Base-by-base conservation (phyloP, 2,329 filamentous ascomycete genomes). In the Aureobasidium musti region DNA sequence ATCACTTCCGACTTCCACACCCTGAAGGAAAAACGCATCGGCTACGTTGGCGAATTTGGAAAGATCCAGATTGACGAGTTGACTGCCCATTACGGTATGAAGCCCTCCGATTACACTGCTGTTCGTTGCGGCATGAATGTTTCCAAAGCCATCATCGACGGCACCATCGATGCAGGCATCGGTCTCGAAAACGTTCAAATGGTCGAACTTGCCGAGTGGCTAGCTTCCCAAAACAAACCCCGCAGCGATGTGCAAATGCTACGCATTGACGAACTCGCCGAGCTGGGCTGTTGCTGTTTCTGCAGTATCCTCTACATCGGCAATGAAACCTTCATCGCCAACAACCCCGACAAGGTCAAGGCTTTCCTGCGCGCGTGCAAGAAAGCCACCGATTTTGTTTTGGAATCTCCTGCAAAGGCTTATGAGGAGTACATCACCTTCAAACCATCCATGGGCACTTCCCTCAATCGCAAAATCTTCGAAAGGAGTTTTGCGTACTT, bases 51-150 rank as follows among this genome's bases (percentile, higher is more conserved):
- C 72, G 90, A 92, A 76, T 92, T 92, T 70, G 90, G 90, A 78
- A 92, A 87, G 84, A 91, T 92, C 75, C 89, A 92, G 79, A 91
- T 92, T 71, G 90, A 92, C 75, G 90, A 92, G 75, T 84, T 92
- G 69, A 92, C 89, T 57, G 87, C 87, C 53, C 86, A 92, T 82
- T 91, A 91, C 75, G 89, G 88, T 74, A 91, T 92, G 86, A 83
- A 84, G 1, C 86, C 89, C 0, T 78, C 81, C 6, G 89, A 92
- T 79, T 92, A 92, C 82, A 90, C 87, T 0, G 89, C 89, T 41
- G 83, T 92, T 8, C 88, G 90, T 67, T 92, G 89, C 75, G 90
- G 90, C 69, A 92, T 92, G 90, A 91, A 92, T 76, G 88, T 92
- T 57, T 87, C 87, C 76, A 89, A 89, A 76, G 89, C 89, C 72